Percentiles rank a stretch among this genome's conserved stretches.
phyloP scores from a whole-genome alignment of 2,329 filamentous ascomycete genomes.

The Botrytis medusae region DNA sequence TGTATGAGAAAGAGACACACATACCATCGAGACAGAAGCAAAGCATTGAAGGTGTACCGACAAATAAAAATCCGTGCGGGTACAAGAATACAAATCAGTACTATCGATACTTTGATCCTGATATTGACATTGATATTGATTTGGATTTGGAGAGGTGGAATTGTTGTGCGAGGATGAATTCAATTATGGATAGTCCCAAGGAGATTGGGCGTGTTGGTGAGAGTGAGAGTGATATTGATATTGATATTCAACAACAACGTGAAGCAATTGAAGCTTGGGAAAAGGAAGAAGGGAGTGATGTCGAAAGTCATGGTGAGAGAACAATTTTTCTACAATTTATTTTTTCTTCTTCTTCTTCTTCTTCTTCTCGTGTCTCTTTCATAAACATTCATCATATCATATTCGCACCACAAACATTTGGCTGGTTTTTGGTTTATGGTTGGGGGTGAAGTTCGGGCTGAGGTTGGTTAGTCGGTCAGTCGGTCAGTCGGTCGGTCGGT shows the following conservation, averaged over 20 bases:
- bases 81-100: neutral
- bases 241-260: neutral
- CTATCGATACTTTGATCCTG: neutral
- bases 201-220: too few species aligned
- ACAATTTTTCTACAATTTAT: neutral
- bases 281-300: constrained; percentile 3
- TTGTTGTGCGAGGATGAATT: constrained; percentile 21
- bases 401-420: neutral
- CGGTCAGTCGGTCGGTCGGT: neutral
- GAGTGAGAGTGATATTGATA: too few species aligned
- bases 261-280: constrained; percentile 9
- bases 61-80: neutral
- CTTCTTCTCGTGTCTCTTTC: neutral
- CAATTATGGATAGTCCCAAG: neutral
- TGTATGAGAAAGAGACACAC: neutral
- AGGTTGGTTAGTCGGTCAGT: neutral
- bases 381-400: neutral
- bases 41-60: neutral
- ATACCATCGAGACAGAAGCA: neutral
- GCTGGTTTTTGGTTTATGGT: neutral
- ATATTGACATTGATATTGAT: neutral
- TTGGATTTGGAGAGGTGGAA: constrained; percentile 18
- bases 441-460: neutral
- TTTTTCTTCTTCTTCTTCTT: too few species aligned
- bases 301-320: constrained; percentile 18